Evolutionary conservation across 2,329 filamentous ascomycete genomes (phyloP), one percentile per base, ranked within the genome.

Genomic region (Aschersonia sp.): DNA sequence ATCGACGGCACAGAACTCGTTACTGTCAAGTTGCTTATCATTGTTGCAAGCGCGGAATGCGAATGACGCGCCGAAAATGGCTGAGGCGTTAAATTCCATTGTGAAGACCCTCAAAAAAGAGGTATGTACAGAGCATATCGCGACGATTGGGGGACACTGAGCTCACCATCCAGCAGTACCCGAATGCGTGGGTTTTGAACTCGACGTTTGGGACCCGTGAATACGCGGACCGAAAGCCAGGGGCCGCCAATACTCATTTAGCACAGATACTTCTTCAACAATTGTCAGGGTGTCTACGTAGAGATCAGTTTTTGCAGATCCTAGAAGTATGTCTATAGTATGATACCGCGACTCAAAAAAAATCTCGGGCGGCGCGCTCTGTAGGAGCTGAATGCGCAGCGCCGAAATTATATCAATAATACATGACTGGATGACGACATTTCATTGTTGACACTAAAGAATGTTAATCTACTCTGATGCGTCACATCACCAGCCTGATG

Each of bases 101-200:
- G 57, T 56, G 50, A 49, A 50, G 22, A 50, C 47, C 5, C 45
- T 59, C 8, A 53, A 59, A 37, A 46, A 57, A 37, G 52, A 56
- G 53, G 57, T 59, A 45, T 49, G 54, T 42, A 29, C 0, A 12
- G 5, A 31, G 8, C 42, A 12, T 11, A 14, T 4, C 5, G 12
- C 2, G 2, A 4, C 6, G 7, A 9, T 30, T 35, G n/a, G 4
- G 30, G 1, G 39, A 39, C 29, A 12, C 7, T 40, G 32, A 35
- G 5, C 8, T 31, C 42, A 12, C 42, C 48, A 29, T 50, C 37
- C 14, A 2, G 5, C 31, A 59, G 57, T 35, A 57, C 1, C 58
- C 59, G 1, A 57, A 55, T 35, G 52, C 57, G 0, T 61, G 59
- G 59, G 51, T 55, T 5, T 42, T 60, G 32, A 53, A 54, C 10